These are phyloP conservation scores for Geopyxis carbonaria DNA, from an alignment of 495 filamentous ascomycete genomes.

Conservation along the genomic window DNA sequence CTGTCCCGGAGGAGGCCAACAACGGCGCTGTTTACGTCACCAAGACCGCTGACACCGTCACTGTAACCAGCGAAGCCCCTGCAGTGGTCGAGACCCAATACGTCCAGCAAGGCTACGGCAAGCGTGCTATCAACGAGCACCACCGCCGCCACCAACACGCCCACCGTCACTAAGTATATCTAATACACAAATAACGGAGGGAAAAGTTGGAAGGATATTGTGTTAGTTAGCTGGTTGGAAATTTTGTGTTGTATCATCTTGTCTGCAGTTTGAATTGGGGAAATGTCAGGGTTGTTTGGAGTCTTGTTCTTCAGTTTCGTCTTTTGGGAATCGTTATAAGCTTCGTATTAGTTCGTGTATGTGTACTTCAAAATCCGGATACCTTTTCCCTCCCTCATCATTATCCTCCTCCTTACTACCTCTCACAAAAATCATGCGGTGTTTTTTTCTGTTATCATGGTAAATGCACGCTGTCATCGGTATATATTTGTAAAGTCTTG, in stretches of 20 bases:
- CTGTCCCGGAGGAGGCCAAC: too few species aligned
- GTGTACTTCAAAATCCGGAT: neutral
- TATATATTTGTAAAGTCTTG: too few species aligned
- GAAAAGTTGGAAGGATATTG: neutral
- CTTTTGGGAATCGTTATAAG: neutral
- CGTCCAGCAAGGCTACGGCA: neutral
- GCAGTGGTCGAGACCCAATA: neutral
- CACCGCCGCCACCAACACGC: neutral
- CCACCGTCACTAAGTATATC: conserved; percentile 4
- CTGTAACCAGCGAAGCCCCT: neutral
- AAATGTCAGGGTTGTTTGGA: neutral
- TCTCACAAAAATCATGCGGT: too few species aligned
- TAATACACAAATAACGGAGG: neutral
- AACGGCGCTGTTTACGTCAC: neutral
- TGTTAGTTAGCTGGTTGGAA: neutral
- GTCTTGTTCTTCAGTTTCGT: neutral
- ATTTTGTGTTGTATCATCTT: too few species aligned
- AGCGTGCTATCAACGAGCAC: neutral
- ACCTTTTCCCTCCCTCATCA: too few species aligned
- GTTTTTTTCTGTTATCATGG: too few species aligned
- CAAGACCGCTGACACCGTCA: neutral
- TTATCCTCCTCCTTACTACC: too few species aligned
- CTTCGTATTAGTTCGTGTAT: neutral
- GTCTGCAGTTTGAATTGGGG: too few species aligned
- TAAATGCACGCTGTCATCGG: too few species aligned